phyloP scores from a whole-genome alignment of 2,329 filamentous ascomycete species.

The Trichoderma endophyticum region DNA sequence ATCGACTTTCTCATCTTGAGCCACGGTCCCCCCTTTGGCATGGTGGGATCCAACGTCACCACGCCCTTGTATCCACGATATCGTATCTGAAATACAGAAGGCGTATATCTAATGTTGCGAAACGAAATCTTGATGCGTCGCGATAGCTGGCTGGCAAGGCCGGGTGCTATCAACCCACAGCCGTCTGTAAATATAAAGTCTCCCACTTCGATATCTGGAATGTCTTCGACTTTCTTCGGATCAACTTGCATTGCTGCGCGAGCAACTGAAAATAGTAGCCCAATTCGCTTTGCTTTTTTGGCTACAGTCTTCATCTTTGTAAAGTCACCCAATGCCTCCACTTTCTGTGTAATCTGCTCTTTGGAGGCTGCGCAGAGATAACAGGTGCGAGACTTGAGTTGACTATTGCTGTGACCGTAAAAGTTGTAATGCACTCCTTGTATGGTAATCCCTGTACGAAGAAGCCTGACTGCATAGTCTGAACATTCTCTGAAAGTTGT shows the following conservation, averaged over 20 bases:
- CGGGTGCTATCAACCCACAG: slow-evolving; percentile 37
- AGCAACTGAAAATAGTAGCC: slow-evolving; percentile 39
- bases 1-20: slow-evolving; percentile 36
- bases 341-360: slow-evolving; percentile 31
- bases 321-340: slow-evolving; percentile 39
- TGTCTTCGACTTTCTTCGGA: slow-evolving; percentile 37
- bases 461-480: slow-evolving; percentile 36
- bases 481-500: slow-evolving; percentile 33
- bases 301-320: slow-evolving; percentile 40
- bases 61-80: slow-evolving; percentile 44
- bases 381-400: slow-evolving; percentile 41
- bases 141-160: slow-evolving; percentile 33
- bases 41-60: slow-evolving; percentile 35
- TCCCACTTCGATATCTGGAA: slow-evolving; percentile 34
- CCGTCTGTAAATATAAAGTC: slow-evolving; percentile 43
- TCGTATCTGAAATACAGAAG: slow-evolving; percentile 41
- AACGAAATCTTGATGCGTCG: slow-evolving; percentile 33
- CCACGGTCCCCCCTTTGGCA: slow-evolving; percentile 21
- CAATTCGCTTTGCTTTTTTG: slow-evolving; percentile 42
- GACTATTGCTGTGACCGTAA: slow-evolving; percentile 43
- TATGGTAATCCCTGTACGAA: slow-evolving; percentile 33
- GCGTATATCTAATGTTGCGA: slow-evolving; percentile 36
- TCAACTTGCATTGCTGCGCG: slow-evolving; percentile 31
- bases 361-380: slow-evolving; percentile 36
- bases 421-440: slow-evolving; percentile 39